Evolutionary conservation across 1,139 yeast genomes (phyloP).

Genomic region (Saccharomyces hybrid): DNA sequence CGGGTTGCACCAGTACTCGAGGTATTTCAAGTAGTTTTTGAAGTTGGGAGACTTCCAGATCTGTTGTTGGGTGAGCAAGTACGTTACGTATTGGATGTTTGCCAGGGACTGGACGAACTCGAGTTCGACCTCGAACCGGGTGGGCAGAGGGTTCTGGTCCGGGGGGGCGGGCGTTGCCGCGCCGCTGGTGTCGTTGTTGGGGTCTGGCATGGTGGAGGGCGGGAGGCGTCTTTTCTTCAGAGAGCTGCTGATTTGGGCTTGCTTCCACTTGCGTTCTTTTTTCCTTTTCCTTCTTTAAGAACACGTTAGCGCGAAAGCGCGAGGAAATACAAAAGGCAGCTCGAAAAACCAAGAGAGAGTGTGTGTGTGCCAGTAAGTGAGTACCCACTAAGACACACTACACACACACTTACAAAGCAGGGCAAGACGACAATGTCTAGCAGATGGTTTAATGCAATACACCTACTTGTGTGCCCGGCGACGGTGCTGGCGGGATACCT

Average conservation of each 20-base stretch:
- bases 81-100: conserved; percentile 61
- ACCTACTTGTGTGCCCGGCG: conserved; percentile 24
- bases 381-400: too few relatives aligned
- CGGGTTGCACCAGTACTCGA: conserved; percentile 63
- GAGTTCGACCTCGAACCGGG: conserved; percentile 69
- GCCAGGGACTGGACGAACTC: conserved; percentile 76
- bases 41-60: conserved; percentile 41
- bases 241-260: background rate
- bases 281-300: background rate
- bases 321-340: background rate
- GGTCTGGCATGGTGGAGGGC: background rate
- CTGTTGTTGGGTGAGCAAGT: conserved; percentile 40
- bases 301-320: background rate
- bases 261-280: background rate
- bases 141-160: conserved; percentile 35
- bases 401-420: too few relatives aligned
- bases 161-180: background rate
- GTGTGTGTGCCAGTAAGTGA: too few relatives aligned
- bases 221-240: too few relatives aligned
- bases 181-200: background rate
- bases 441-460: background rate
- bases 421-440: background rate
- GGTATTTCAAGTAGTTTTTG: conserved; percentile 51
- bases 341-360: background rate
- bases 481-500: conserved; percentile 29